Evolutionary conservation across 306 rosid genomes (phyloP).

Genomic region (Fragaria iinumae): DNA sequence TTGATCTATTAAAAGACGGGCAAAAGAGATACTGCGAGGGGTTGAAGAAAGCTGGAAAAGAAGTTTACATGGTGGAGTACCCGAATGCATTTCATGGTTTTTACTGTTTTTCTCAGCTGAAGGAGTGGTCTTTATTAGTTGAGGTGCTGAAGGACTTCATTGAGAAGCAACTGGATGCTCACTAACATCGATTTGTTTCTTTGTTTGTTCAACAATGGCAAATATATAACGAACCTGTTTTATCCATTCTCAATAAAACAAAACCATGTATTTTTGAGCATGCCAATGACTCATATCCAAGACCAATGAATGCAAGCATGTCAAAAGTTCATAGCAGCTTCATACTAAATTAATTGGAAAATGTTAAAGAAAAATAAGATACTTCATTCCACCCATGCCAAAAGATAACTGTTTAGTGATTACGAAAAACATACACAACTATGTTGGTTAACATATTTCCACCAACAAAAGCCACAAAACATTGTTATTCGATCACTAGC

Average conservation of each 20-base stretch:
- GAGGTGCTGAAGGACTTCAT: slow-evolving; percentile 23
- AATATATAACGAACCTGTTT: no score
- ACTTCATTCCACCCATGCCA: no score
- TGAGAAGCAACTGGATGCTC: neutral
- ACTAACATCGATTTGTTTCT: neutral
- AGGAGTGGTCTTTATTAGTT: slow-evolving; percentile 10
- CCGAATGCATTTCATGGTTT: slow-evolving; percentile 28
- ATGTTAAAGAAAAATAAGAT: no score
- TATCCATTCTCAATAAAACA: no score
- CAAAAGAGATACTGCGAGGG: slow-evolving; percentile 20
- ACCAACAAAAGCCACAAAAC: neutral
- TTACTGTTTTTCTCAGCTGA: neutral
- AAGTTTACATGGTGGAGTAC: slow-evolving; percentile 26
- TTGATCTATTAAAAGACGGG: slow-evolving; percentile 29
- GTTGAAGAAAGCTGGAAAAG: slow-evolving; percentile 24
- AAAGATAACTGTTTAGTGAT: no score
- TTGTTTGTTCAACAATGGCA: neutral
- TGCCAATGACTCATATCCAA: no score
- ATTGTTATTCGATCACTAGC: neutral
- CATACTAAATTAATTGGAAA: no score
- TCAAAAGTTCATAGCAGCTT: no score
- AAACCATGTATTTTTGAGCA: no score
- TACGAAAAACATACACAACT: no score
- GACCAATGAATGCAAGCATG: no score
- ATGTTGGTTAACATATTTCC: neutral